Conservation (phyloP, 768 basidiomycete genomes). For the Lentinula boryana region DNA sequence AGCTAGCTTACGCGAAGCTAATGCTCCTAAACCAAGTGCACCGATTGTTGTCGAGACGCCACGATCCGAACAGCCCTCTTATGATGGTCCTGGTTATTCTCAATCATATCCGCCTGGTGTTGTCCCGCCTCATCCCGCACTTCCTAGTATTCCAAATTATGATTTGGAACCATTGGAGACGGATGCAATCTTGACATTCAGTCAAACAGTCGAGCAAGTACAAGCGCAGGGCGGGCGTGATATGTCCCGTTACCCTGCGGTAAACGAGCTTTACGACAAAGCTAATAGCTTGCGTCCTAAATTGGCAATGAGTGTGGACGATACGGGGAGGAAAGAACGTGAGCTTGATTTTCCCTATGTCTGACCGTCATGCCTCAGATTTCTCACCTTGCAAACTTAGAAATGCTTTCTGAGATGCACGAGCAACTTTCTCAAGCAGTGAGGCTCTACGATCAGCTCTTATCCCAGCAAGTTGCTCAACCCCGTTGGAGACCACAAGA, state of each 20-base stretch:
- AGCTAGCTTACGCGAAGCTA: conserved; percentile 85
- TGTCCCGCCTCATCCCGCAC: conserved; percentile 31
- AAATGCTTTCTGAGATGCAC: conserved; percentile 90
- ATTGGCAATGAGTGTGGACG: conserved; percentile 77
- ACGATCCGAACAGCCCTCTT: conserved; percentile 34
- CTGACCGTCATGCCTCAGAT: neutral
- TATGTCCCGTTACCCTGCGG: conserved; percentile 75
- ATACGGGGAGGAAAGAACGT: conserved; percentile 84
- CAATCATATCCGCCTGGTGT: conserved; percentile 37
- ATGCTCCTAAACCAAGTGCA: conserved; percentile 72
- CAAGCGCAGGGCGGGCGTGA: conserved; percentile 74
- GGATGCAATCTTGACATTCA: conserved; percentile 86
- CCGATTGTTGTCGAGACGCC: conserved; percentile 57
- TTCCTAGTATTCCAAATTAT: conserved; percentile 62
- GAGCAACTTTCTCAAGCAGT: conserved; percentile 90
- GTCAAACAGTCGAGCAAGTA: conserved; percentile 83
- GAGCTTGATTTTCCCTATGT: conserved; percentile 11
- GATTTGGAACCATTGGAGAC: conserved; percentile 80
- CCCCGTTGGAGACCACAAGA: conserved; percentile 54
- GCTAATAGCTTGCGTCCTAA: conserved; percentile 77
- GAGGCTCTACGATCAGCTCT: conserved; percentile 81
- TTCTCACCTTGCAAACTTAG: conserved; percentile 28
- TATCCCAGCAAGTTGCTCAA: conserved; percentile 77
- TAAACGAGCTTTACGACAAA: conserved; percentile 79
- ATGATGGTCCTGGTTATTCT: conserved; percentile 30